phyloP scores from a whole-genome alignment of 768 basidiomycete genomes.

The Sporobolomyces roseus region DNA sequence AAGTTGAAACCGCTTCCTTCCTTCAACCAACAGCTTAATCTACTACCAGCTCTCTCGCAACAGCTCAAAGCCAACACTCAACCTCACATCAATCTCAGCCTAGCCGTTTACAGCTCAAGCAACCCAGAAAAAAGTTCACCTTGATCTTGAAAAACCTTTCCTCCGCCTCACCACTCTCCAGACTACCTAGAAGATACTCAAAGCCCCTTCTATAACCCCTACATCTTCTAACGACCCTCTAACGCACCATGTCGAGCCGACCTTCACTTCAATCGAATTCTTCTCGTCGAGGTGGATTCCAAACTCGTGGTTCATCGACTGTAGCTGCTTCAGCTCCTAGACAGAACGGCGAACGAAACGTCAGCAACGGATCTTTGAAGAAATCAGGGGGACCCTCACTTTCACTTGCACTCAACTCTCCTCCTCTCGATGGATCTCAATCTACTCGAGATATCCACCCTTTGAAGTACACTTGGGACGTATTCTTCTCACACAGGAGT shows the following conservation, averaged over 20 bases:
- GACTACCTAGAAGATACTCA: not conserved
- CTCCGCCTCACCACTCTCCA: not conserved
- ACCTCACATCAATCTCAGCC: too few relatives aligned
- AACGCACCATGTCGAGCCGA: constrained; percentile 25
- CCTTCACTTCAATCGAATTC: constrained; percentile 15
- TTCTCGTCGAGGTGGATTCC: constrained; percentile 23
- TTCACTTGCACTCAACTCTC: constrained; percentile 19
- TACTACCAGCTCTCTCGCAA: too few relatives aligned
- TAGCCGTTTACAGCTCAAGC: too few relatives aligned
- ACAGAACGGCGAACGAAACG: not conserved
- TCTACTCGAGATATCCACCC: constrained; percentile 30
- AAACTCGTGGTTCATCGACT: constrained; percentile 28
- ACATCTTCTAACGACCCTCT: too few relatives aligned
- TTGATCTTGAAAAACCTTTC: not conserved
- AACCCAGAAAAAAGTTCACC: too few relatives aligned
- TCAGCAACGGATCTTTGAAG: too few relatives aligned
- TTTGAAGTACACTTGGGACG: constrained; percentile 41
- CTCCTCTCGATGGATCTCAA: not conserved
- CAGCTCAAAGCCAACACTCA: too few relatives aligned
- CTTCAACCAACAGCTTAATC: too few relatives aligned
- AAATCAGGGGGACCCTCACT: constrained; percentile 29
- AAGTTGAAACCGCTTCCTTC: too few relatives aligned
- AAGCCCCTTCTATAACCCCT: not conserved
- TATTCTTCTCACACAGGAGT: constrained; percentile 36
- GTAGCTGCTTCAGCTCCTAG: constrained; percentile 4